A percentile compares a stretch with the other conserved stretches of the same genome.
Evolutionary conservation across 345 rosid genomes (phyloP).

Genomic region (Turnera subulata): DNA sequence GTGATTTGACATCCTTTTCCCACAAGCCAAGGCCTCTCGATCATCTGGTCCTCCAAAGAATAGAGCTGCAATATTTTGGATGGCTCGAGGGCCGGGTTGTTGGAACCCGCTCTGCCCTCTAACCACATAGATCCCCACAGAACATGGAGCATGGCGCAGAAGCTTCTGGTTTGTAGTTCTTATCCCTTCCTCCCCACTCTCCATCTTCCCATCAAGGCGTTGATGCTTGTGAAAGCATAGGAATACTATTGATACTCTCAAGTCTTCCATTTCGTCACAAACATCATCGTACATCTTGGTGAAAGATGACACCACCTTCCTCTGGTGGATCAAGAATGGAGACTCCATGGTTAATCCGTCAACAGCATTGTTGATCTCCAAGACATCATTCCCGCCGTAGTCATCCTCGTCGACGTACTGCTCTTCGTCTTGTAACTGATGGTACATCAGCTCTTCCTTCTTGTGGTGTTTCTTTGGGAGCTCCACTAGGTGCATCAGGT

Average conservation of each 20-base stretch:
- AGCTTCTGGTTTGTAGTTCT: constrained; percentile 65
- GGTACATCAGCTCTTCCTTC: constrained; percentile 44
- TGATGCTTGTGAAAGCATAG: constrained; percentile 91
- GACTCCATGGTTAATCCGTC: constrained; percentile 52
- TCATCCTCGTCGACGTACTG: constrained; percentile 61
- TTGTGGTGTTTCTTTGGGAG: constrained; percentile 51
- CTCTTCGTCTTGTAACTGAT: constrained; percentile 59
- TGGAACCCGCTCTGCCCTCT: constrained; percentile 70
- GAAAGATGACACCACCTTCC: constrained; percentile 54
- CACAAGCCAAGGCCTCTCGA: constrained; percentile 78
- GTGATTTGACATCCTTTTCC: constrained; percentile 48
- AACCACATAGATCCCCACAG: constrained; percentile 67
- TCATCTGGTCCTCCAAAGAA: constrained; percentile 93
- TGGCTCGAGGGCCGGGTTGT: constrained; percentile 39
- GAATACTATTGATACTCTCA: constrained; percentile 60
- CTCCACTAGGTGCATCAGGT: constrained; percentile 72
- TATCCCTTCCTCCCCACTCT: constrained; percentile 54
- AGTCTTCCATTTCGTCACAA: constrained; percentile 60
- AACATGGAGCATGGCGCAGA: constrained; percentile 71
- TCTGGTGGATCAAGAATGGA: constrained; percentile 44
- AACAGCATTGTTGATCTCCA: constrained; percentile 67
- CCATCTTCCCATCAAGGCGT: constrained; percentile 66
- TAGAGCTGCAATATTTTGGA: constrained; percentile 59
- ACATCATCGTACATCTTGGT: constrained; percentile 61
- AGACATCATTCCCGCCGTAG: constrained; percentile 69